Evolutionary conservation across 768 basidiomycete genomes (phyloP).

Genomic region (Galerina marginata): DNA sequence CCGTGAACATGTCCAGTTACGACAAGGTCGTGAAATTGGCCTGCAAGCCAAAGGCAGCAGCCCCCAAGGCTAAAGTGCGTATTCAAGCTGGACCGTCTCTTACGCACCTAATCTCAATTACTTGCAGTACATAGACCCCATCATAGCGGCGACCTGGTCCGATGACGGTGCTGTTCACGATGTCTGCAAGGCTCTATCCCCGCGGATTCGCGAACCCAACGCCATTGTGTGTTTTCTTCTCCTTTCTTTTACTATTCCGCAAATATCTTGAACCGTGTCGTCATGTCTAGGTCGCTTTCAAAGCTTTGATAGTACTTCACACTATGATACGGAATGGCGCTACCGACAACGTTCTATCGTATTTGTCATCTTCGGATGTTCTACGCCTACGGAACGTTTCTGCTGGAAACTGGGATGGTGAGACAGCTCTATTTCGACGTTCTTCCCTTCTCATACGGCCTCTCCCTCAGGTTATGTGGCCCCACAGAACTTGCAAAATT

Average conservation of each 20-base stretch:
- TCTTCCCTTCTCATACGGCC: neutral
- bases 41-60: conserved; percentile 95
- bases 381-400: conserved; percentile 82
- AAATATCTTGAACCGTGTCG: conserved; percentile 3
- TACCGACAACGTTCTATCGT: conserved; percentile 88
- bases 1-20: conserved; percentile 68
- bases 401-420: conserved; percentile 90
- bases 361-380: conserved; percentile 83
- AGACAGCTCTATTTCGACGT: conserved; percentile 16
- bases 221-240: conserved; percentile 65
- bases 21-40: conserved; percentile 96
- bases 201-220: conserved; percentile 90
- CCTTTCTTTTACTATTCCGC: neutral
- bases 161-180: conserved; percentile 94
- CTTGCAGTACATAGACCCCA: conserved; percentile 89
- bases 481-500: conserved; percentile 85
- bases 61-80: conserved; percentile 91
- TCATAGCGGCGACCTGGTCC: conserved; percentile 96
- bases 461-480: conserved; percentile 72
- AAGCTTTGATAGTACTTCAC: conserved; percentile 93
- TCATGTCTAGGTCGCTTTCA: conserved; percentile 87
- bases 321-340: conserved; percentile 97
- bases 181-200: conserved; percentile 87
- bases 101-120: neutral
- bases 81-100: neutral